phyloP scores from a whole-genome alignment of 1,139 yeast species.

The Yamadazyma kanchanaburiensis region DNA sequence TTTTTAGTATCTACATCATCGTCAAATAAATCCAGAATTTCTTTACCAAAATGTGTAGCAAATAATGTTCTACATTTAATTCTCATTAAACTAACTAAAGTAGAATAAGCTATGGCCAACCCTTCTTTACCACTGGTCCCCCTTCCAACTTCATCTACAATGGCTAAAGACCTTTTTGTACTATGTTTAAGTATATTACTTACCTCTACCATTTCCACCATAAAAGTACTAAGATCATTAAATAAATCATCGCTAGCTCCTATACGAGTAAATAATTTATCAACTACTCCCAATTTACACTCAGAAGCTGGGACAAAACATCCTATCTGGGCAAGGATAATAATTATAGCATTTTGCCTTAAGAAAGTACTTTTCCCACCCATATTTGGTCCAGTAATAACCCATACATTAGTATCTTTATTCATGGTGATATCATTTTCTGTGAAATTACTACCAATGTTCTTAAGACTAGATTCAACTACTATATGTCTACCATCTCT shows the following conservation, averaged over 20 bases:
- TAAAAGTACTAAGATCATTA: conserved; percentile 86
- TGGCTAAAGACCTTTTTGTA: conserved; percentile 73
- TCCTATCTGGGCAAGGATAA: conserved; percentile 86
- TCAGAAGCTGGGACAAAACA: conserved; percentile 77
- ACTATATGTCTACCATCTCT: conserved; percentile 78
- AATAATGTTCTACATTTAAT: conserved; percentile 70
- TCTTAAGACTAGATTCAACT: conserved; percentile 73
- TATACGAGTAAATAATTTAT: conserved; percentile 79
- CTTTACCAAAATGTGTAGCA: conserved; percentile 91
- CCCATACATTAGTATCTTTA: conserved; percentile 44
- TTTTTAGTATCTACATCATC: conserved; percentile 24
- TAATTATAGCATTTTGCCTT: conserved; percentile 83
- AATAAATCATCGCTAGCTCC: conserved; percentile 91
- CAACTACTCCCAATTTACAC: conserved; percentile 78
- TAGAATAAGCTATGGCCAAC: conserved; percentile 82
- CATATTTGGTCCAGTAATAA: conserved; percentile 96
- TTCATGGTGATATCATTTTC: conserved; percentile 52
- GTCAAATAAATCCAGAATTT: conserved; percentile 38
- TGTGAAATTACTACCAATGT: conserved; percentile 50
- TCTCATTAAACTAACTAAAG: conserved; percentile 55
- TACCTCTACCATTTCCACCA: conserved; percentile 98
- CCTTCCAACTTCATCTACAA: conserved; percentile 93
- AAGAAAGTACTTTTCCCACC: conserved; percentile 94
- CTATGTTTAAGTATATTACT: conserved; percentile 76
- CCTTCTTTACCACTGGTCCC: conserved; percentile 94